Base-by-base conservation (phyloP, 1,284 basidiomycete genomes). In the Rhodofomes roseus region DNA sequence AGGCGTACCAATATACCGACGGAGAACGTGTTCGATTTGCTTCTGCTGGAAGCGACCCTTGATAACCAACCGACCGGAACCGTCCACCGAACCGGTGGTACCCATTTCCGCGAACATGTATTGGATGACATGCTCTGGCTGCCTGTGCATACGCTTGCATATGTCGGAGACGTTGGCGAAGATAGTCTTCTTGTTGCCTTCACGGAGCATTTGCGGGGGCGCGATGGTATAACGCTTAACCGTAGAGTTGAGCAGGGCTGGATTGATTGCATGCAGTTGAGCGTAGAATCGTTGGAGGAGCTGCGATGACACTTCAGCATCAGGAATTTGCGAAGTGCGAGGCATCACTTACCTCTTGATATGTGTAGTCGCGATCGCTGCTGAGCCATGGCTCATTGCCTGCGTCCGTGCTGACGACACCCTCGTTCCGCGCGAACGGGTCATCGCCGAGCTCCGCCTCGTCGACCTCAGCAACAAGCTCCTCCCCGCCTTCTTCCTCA, bases 41-140 rank as follows among this genome's bases (percentile, higher is more conserved):
- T 98, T 98, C 71, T 96, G 96, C 73, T 96, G 95, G 86, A 98
- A 99, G 63, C 95, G 87, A 72, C 96, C 96, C 74, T 93, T 96
- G 81, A 99, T 98, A 67, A 99, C 92, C 59, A 99, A 81, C 58
- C 96, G 89, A 41, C 93, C 92, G 4, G 88, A 85, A 61, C 95
- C 97, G 70, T 98, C 97, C 54, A 98, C 92, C 54, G 91, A 94
- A 61, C 96, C 96, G 51, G 92, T 96, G 14, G 97, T 99, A 80
- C 97, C 97, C 89, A 99, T 88, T 79, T 99, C 96, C 57, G 97
- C 89, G 75, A 98, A 98, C 67, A 99, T 81, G 82, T 94, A 99
- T 75, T 94, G 90, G 66, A 98, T 98, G 68, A 98, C 95, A 73
- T 99, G 97, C 77, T 99, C 97, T n/a, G 96, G 95, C 78, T 95